A percentile compares a stretch with the other conserved stretches of the same genome.
Evolutionary conservation across 768 basidiomycete species (phyloP).

Genomic region (Russula lepida): DNA sequence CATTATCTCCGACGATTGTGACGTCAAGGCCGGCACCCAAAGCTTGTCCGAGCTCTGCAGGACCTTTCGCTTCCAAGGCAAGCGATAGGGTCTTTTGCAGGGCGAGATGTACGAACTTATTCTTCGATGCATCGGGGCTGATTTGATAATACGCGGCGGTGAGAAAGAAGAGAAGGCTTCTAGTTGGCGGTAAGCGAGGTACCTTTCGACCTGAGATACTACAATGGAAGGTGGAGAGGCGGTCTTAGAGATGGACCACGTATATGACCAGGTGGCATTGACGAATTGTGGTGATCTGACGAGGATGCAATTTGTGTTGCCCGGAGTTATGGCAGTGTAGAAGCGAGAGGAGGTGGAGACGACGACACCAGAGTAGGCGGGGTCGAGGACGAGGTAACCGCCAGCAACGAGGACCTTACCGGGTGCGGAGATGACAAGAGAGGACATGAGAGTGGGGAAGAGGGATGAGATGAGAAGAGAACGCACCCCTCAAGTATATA

Average conservation of each 20-base stretch:
- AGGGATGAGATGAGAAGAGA: background rate
- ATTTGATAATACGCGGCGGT: background rate
- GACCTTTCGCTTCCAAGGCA: constrained; percentile 49
- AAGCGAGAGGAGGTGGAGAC: constrained; percentile 92
- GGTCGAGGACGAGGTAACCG: constrained; percentile 95
- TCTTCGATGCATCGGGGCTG: constrained; percentile 35
- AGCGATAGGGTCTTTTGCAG: constrained; percentile 70
- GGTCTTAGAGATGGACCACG: constrained; percentile 35
- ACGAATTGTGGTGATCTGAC: constrained; percentile 90
- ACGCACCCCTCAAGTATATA: too few species aligned
- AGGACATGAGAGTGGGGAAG: constrained; percentile 23
- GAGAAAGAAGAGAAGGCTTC: background rate
- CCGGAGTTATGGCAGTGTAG: constrained; percentile 63
- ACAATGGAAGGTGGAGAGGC: constrained; percentile 15
- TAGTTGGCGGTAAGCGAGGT: background rate
- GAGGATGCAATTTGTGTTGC: constrained; percentile 39
- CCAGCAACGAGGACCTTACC: constrained; percentile 95
- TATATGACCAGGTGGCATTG: constrained; percentile 71
- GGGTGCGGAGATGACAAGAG: constrained; percentile 77
- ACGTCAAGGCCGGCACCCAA: constrained; percentile 60
- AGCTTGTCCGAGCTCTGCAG: constrained; percentile 32
- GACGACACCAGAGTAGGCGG: constrained; percentile 74
- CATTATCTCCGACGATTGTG: constrained; percentile 86
- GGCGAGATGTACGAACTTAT: constrained; percentile 91
- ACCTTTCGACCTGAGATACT: constrained; percentile 26